These are phyloP conservation scores for Candida freyschussii DNA, from an alignment of 1,139 yeast genomes.

Conservation along the genomic window DNA sequence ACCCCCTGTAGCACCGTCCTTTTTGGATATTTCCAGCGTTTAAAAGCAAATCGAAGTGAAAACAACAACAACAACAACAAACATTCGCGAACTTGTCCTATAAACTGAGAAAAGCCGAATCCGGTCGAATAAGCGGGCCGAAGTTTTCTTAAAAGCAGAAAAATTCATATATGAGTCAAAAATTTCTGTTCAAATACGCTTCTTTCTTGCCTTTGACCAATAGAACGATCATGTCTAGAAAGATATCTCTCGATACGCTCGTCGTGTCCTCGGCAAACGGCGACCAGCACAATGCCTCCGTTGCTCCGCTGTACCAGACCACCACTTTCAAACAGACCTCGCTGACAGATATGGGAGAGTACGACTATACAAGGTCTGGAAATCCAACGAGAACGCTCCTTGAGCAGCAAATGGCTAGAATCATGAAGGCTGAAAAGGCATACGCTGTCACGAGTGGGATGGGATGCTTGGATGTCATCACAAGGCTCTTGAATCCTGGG, in stretches of 20 bases:
- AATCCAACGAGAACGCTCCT: constrained; percentile 84
- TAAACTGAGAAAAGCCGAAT: background rate
- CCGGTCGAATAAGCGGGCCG: background rate
- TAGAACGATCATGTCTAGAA: constrained; percentile 7
- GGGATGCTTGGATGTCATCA: constrained; percentile 86
- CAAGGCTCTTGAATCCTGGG: constrained; percentile 66
- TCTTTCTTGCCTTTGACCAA: background rate
- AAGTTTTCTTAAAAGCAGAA: background rate
- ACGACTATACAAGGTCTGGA: constrained; percentile 92
- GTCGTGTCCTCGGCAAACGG: constrained; percentile 36
- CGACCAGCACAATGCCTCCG: constrained; percentile 78
- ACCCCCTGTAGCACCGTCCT: too few relatives aligned
- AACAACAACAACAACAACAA: background rate
- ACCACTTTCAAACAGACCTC: constrained; percentile 89
- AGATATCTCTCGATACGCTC: constrained; percentile 13
- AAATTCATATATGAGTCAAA: background rate
- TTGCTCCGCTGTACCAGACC: constrained; percentile 85
- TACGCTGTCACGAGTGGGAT: constrained; percentile 87
- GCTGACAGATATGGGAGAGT: constrained; percentile 71
- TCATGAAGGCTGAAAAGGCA: constrained; percentile 69
- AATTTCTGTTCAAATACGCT: background rate
- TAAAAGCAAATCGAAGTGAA: background rate
- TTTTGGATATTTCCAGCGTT: too few relatives aligned
- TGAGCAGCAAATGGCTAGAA: constrained; percentile 69
- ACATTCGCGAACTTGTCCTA: background rate